phyloP scores from a whole-genome alignment of 192 early-diverging fungal genomes.

The Backusella parvicylindrica region DNA sequence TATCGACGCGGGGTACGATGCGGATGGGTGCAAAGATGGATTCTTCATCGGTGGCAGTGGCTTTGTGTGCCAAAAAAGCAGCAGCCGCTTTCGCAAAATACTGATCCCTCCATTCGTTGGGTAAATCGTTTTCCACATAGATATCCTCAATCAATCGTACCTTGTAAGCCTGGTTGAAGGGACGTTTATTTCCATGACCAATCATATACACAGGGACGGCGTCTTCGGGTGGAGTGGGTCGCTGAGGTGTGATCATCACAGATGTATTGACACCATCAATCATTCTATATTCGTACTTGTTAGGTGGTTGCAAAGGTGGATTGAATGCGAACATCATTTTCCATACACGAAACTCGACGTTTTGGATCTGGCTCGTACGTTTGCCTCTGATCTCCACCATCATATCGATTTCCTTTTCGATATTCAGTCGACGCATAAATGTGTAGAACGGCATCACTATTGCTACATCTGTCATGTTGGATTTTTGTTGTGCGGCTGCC shows the following conservation, averaged over 20 bases:
- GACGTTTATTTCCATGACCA: conserved; percentile 42
- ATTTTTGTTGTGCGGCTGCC: conserved; percentile 41
- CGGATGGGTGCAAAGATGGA: conserved; percentile 42
- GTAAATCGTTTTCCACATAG: conserved; percentile 39
- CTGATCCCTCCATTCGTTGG: conserved; percentile 54
- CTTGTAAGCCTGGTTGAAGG: conserved; percentile 48
- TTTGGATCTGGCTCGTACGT: conserved; percentile 10
- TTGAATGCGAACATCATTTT: conserved; percentile 28
- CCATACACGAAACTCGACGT: conserved; percentile 40
- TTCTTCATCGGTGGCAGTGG: conserved; percentile 39
- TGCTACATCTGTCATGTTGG: conserved; percentile 37
- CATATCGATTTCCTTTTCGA: conserved; percentile 27
- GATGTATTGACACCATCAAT: conserved; percentile 4
- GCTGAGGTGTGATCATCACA: not conserved
- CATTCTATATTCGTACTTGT: conserved; percentile 9
- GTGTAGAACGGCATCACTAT: conserved; percentile 55
- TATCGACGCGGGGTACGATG: conserved; percentile 33
- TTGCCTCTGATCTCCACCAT: conserved; percentile 42
- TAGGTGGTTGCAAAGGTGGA: conserved; percentile 6
- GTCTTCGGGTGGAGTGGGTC: not conserved
- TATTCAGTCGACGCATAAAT: conserved; percentile 33
- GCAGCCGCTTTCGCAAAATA: conserved; percentile 56
- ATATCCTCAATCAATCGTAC: conserved; percentile 35
- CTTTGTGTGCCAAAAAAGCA: conserved; percentile 45
- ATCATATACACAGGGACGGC: conserved; percentile 47